Base-by-base conservation (phyloP, 139 green algal genomes). In the Coccomyxa sp. region DNA sequence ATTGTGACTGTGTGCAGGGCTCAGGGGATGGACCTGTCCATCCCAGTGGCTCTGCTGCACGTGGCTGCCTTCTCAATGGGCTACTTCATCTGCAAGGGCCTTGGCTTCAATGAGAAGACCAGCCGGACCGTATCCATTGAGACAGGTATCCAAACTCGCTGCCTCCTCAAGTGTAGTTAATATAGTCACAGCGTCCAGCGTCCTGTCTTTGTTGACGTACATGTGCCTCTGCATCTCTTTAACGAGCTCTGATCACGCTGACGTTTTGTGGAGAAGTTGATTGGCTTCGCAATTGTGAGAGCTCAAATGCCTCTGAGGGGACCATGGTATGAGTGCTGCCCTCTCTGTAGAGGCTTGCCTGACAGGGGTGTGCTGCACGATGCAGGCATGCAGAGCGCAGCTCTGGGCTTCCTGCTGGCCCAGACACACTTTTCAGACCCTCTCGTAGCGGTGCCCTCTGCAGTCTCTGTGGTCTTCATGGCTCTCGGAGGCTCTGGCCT, bases 401-500 rank as follows among this genome's bases (percentile, higher is more conserved):
- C 90, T 9, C 81, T 96, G 76, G 92, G 91, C 31, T 93, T 92
- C 74, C 76, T 92, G 9, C 81, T 96, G 16, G 88, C 89, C 16
- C 81, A 87, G 76, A 84, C 87, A 70, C 90, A 96, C 84, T 95
- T 96, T 64, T n/a, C 78, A 5, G 89, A 95, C 84, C 76, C 88
- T 0, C 71, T 95, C 74, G 90, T 94, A 70, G 84, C 86, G 22
- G 89, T 92, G 36, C 89, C 89, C 6, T 88, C 82, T 36, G 89
- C 89, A 8, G 86, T 92, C 36, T 74, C 73, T 22, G 82, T 86
- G 12, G 78, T 88, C 18, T 86, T 83, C 76, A 86, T 81, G 81
- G 90, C 90, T 12, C 77, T 95, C 8, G 82, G 86, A 35, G 89
- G 89, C 18, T 87, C 84, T 33, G 81, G 34, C 7, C 78, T 93